These are phyloP conservation scores for Candida arabinofermentans DNA, from an alignment of 805 yeast species.

Conservation along the genomic window DNA sequence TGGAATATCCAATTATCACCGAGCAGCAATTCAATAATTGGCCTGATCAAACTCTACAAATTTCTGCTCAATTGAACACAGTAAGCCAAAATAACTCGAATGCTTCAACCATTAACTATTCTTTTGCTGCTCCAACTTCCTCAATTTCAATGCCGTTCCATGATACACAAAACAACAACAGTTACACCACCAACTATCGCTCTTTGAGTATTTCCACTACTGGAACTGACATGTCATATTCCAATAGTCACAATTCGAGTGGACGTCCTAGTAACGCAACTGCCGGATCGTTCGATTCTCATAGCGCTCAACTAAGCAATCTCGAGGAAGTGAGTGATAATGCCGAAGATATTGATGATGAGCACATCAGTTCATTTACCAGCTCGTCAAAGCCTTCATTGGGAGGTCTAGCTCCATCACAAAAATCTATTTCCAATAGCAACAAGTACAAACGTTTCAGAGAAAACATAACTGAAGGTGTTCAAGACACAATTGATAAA, in stretches of 20 bases:
- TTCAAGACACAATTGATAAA: slow-evolving; percentile 15
- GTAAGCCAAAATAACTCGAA: not conserved
- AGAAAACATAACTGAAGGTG: slow-evolving; percentile 12
- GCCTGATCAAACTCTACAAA: not conserved
- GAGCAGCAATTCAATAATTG: not conserved
- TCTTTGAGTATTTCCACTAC: not conserved
- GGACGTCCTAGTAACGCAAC: not conserved
- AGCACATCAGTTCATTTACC: not conserved
- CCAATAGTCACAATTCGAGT: not conserved
- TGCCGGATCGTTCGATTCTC: not conserved
- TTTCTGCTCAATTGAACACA: not conserved
- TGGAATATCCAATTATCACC: too few species aligned
- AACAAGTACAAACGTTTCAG: slow-evolving; percentile 16
- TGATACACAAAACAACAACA: not conserved
- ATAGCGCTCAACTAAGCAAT: not conserved
- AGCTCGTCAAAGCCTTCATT: not conserved
- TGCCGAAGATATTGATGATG: not conserved
- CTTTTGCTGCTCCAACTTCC: not conserved
- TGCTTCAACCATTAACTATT: not conserved
- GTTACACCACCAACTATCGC: not conserved
- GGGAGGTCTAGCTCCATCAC: slow-evolving; percentile 3
- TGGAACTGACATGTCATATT: not conserved
- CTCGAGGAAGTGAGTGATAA: not conserved
- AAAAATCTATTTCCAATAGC: slow-evolving; percentile 11
- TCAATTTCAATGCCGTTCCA: not conserved